Evolutionary conservation across 306 rosid species (phyloP).

Genomic region (Gastrolobium villosum): DNA sequence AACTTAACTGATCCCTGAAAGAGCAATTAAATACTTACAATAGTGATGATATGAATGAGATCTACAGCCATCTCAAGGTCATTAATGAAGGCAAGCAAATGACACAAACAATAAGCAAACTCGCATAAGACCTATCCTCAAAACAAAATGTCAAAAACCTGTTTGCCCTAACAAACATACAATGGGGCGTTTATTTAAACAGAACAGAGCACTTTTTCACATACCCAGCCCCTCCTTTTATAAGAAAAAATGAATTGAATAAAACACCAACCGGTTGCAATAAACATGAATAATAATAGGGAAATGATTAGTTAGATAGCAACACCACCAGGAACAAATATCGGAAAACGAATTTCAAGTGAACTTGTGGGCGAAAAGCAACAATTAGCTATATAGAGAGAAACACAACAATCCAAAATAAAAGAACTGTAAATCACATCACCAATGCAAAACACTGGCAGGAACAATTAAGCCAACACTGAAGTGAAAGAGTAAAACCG

Average conservation of each 20-base stretch:
- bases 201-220: background rate
- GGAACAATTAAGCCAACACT: background rate
- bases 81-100: background rate
- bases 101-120: background rate
- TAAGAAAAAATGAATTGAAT: background rate
- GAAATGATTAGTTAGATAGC: background rate
- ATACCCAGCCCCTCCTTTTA: background rate
- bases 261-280: slow-evolving; percentile 8
- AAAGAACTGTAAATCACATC: background rate
- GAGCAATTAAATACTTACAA: background rate
- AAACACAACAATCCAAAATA: slow-evolving; percentile 2
- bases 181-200: too few relatives aligned
- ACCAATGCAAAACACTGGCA: background rate
- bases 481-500: background rate
- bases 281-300: background rate
- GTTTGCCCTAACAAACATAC: background rate
- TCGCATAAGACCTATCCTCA: slow-evolving; percentile 3
- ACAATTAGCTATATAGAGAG: background rate
- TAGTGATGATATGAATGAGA: background rate
- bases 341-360: background rate
- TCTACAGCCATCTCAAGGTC: background rate
- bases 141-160: background rate
- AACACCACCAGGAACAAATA: background rate
- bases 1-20: background rate
- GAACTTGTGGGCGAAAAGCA: background rate